Percentiles rank a stretch among this genome's conserved stretches.
Evolutionary conservation across 441 rosid genomes (phyloP).

Genomic region (Arabidopsis hybrid): DNA sequence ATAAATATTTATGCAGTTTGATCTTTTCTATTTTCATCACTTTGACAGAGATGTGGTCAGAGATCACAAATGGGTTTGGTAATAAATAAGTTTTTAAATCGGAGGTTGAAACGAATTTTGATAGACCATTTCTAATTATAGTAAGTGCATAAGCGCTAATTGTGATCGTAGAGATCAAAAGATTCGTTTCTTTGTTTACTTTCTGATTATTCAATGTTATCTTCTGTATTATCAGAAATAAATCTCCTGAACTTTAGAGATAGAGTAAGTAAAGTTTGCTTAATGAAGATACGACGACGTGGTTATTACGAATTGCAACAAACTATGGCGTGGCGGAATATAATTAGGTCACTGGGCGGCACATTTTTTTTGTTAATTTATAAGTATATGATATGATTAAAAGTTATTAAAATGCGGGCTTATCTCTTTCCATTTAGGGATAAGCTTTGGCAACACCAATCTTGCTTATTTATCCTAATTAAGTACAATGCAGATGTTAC

Average conservation of each 20-base stretch:
- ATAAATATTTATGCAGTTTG: constrained; percentile 17
- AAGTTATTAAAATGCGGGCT: constrained; percentile 39
- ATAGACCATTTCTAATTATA: constrained; percentile 28
- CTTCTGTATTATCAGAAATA: constrained; percentile 32
- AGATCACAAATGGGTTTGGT: constrained; percentile 15
- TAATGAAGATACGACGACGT: constrained; percentile 35
- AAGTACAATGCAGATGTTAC: constrained; percentile 37
- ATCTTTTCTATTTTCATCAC: constrained; percentile 5
- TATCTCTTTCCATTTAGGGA: constrained; percentile 47
- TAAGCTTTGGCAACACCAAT: constrained; percentile 42
- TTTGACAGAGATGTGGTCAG: constrained; percentile 32
- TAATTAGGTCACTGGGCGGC: constrained; percentile 45
- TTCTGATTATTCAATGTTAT: constrained; percentile 37
- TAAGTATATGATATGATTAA: constrained; percentile 3
- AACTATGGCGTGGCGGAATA: constrained; percentile 38
- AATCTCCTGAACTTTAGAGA: constrained; percentile 39
- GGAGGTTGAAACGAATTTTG: background rate
- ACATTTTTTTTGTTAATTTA: constrained; percentile 5
- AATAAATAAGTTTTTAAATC: background rate
- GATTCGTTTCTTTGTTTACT: constrained; percentile 25
- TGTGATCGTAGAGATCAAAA: constrained; percentile 13
- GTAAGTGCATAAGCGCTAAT: constrained; percentile 26
- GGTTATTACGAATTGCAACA: constrained; percentile 34
- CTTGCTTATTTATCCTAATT: constrained; percentile 42
- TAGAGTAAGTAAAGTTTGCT: constrained; percentile 18